Evolutionary conservation across 192 early-diverging fungal species (phyloP).

Genomic region (Mortierella claussenii): DNA sequence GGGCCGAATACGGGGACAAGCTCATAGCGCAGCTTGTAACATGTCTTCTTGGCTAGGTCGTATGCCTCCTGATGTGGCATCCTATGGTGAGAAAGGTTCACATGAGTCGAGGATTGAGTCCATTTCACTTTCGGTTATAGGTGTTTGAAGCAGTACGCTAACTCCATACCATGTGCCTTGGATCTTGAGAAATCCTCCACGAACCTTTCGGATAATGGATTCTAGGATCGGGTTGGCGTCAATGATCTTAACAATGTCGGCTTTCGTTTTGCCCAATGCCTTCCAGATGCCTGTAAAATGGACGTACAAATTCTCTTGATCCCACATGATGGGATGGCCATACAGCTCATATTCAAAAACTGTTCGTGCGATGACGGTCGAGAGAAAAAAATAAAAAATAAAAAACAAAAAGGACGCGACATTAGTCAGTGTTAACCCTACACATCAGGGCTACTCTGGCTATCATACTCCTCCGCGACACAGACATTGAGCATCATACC

Average conservation of each 20-base stretch:
- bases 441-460: background rate
- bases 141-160: background rate
- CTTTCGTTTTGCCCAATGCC: conserved; percentile 66
- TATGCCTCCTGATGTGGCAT: conserved; percentile 49
- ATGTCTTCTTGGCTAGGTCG: conserved; percentile 49
- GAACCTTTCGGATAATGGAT: conserved; percentile 64
- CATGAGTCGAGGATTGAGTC: too few relatives aligned
- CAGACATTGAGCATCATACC: conserved; percentile 42
- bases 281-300: conserved; percentile 73
- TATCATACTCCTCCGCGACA: background rate
- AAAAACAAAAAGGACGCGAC: background rate
- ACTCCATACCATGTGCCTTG: conserved; percentile 68
- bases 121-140: too few relatives aligned
- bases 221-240: conserved; percentile 66
- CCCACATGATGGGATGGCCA: conserved; percentile 72
- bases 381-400: background rate
- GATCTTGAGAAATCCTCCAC: conserved; percentile 69
- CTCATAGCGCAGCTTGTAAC: conserved; percentile 46
- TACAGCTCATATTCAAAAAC: conserved; percentile 70
- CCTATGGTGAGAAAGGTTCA: conserved; percentile 21
- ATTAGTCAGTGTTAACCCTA: background rate
- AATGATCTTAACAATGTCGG: conserved; percentile 70
- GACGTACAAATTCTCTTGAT: conserved; percentile 68
- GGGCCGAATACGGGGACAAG: conserved; percentile 45
- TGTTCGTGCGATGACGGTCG: background rate